Evolutionary conservation across 202 grass and related monocot genomes (phyloP).

Genomic region (Hordeum pubiflorum): DNA sequence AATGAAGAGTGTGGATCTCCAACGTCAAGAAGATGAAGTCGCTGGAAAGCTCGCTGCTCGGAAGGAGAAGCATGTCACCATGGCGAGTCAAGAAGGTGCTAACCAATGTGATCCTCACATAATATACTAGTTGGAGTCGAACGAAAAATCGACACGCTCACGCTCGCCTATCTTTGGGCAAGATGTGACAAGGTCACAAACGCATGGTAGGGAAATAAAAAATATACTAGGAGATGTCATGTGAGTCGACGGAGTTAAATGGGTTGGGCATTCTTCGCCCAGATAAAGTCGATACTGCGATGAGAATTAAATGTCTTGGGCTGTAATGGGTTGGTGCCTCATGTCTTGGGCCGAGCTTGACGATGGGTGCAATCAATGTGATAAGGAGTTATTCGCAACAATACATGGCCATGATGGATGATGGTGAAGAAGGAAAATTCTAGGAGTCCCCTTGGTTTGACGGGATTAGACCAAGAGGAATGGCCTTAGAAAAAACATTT

Average conservation of each 20-base stretch:
- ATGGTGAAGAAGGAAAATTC: too few relatives aligned
- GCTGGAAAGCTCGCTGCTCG: background rate
- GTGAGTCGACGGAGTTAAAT: background rate
- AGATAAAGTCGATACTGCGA: background rate
- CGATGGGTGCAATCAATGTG: background rate
- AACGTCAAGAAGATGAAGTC: background rate
- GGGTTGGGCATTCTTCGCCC: background rate
- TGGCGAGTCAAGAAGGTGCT: too few relatives aligned
- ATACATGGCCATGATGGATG: background rate
- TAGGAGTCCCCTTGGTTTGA: too few relatives aligned
- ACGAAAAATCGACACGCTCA: rapidly evolving
- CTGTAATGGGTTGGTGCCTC: background rate
- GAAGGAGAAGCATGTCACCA: too few relatives aligned
- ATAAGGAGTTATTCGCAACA: background rate
- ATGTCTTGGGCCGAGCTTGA: background rate
- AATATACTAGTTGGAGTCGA: background rate
- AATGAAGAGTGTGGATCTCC: too few relatives aligned
- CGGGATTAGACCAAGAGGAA: too few relatives aligned
- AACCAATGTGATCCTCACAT: background rate
- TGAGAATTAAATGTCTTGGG: too few relatives aligned
- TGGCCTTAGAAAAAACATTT: too few relatives aligned
- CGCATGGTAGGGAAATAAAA: background rate
- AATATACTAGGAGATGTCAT: background rate
- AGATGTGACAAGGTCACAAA: background rate
- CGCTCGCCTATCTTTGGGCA: too few relatives aligned